Conservation (phyloP, 2,329 filamentous ascomycete species). For the Fusarium tupiense region DNA sequence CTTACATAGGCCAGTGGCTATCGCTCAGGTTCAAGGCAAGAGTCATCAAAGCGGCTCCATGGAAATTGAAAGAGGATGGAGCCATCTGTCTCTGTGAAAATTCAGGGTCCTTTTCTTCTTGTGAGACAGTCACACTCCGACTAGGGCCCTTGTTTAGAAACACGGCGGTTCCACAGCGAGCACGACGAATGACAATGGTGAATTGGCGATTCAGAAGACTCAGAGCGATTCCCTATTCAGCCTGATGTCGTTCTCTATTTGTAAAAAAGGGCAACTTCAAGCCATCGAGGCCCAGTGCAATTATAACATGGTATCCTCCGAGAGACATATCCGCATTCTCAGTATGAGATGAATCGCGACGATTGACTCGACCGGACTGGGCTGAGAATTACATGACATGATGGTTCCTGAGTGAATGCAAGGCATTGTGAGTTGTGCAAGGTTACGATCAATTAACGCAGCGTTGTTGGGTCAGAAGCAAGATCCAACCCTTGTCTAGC, state of each 20-base stretch:
- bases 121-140: conserved; percentile 39
- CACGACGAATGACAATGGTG: conserved; percentile 28
- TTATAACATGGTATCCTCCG: conserved; percentile 3
- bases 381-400: conserved; percentile 13
- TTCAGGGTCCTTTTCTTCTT: conserved; percentile 37
- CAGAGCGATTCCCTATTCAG: conserved; percentile 14
- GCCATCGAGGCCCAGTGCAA: conserved; percentile 15
- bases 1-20: conserved; percentile 15
- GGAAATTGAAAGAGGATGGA: conserved; percentile 15
- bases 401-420: conserved; percentile 26
- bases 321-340: conserved; percentile 23
- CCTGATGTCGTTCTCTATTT: not conserved
- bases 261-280: not conserved
- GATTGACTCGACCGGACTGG: conserved; percentile 3
- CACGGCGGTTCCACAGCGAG: conserved; percentile 32
- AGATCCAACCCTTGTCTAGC: conserved; percentile 38
- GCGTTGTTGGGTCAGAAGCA: conserved; percentile 36
- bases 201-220: conserved; percentile 27
- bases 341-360: not conserved
- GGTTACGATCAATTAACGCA: conserved; percentile 29
- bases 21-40: not conserved
- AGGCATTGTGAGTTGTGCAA: conserved; percentile 33
- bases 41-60: conserved; percentile 26
- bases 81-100: conserved; percentile 14
- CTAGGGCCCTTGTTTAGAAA: conserved; percentile 37